These are phyloP conservation scores for Rubroboletus satanas DNA, from an alignment of 768 basidiomycete species.

Conservation along the genomic window DNA sequence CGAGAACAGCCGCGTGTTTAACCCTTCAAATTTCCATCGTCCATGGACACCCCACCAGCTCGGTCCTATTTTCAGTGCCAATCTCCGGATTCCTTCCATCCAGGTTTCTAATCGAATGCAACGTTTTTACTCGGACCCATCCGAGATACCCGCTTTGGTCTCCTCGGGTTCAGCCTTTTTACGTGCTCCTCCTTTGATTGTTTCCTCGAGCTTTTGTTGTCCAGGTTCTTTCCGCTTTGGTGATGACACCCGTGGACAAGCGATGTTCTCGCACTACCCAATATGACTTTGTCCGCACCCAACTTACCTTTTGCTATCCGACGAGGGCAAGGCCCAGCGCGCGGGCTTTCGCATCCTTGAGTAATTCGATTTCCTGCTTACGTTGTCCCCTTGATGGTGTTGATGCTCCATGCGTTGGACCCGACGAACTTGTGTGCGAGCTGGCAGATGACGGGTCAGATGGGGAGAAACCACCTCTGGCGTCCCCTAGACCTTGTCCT, in stretches of 20 bases:
- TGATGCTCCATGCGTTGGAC: conserved; percentile 7
- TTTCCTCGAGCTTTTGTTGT: conserved; percentile 4
- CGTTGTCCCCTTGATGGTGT: conserved; percentile 4
- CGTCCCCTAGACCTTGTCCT: conserved; percentile 4
- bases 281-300: background rate
- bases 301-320: conserved; percentile 8
- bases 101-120: background rate
- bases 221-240: conserved; percentile 4
- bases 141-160: conserved; percentile 6
- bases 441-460: background rate
- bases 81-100: background rate
- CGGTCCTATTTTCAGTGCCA: background rate
- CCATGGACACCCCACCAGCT: background rate
- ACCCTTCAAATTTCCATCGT: background rate
- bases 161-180: conserved; percentile 1
- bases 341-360: conserved; percentile 6
- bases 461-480: no score
- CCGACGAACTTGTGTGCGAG: conserved; percentile 6
- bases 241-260: background rate
- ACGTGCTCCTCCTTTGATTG: conserved; percentile 1
- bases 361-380: conserved; percentile 10
- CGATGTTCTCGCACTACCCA: conserved; percentile 12
- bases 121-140: conserved; percentile 1
- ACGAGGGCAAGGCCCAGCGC: conserved; percentile 1
- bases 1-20: background rate